Percentiles rank a stretch among this genome's conserved stretches.
Evolutionary conservation across 371 early-diverging fungal genomes (phyloP).

Genomic region (Batkoa obscura): DNA sequence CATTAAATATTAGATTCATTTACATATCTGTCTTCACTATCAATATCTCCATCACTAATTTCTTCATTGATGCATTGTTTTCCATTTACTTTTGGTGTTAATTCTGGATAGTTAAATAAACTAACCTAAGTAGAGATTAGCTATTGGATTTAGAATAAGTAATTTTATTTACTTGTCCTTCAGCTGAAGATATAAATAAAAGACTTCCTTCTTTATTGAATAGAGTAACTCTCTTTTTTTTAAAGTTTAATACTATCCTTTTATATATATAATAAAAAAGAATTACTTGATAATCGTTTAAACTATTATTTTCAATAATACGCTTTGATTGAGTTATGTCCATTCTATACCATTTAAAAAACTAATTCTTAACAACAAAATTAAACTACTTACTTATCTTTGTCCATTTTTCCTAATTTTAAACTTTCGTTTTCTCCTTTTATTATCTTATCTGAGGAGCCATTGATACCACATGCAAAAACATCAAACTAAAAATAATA

Average conservation of each 20-base stretch:
- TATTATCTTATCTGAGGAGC: background rate
- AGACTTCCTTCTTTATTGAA: background rate
- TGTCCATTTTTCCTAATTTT: background rate
- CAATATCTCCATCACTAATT: background rate
- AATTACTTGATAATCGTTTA: constrained; percentile 2
- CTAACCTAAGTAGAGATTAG: background rate
- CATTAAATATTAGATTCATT: background rate
- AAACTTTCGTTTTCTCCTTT: background rate
- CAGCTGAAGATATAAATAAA: background rate
- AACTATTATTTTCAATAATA: background rate
- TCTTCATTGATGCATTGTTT: background rate
- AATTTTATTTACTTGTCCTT: background rate
- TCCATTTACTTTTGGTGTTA: background rate
- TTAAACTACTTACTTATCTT: background rate
- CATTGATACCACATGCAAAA: constrained; percentile 3
- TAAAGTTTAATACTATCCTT: background rate
- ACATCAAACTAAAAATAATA: background rate
- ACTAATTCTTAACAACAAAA: background rate
- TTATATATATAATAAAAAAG: background rate
- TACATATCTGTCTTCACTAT: background rate
- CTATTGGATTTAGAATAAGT: background rate
- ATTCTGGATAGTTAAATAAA: background rate
- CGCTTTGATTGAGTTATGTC: background rate
- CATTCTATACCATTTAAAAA: background rate
- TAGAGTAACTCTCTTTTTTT: background rate